phyloP scores from a whole-genome alignment of 768 basidiomycete genomes.

The Trametopsis cervina region DNA sequence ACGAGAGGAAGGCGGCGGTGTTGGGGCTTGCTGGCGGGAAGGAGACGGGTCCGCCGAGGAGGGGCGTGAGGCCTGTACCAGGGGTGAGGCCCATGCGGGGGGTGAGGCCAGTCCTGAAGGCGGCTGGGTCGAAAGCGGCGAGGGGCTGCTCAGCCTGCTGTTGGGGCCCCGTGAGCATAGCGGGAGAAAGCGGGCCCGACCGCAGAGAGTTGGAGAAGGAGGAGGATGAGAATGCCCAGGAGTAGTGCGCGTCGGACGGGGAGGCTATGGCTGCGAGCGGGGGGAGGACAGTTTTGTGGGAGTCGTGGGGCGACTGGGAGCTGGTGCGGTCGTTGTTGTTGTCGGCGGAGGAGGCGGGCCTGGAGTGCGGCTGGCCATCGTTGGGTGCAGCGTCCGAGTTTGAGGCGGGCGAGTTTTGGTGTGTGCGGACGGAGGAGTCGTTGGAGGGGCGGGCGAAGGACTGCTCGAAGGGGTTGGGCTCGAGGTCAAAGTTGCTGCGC shows the following conservation, averaged over 20 bases:
- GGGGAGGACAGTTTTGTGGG: conserved; percentile 70
- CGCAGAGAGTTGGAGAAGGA: conserved; percentile 74
- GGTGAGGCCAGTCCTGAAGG: conserved; percentile 83
- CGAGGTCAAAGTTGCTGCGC: conserved; percentile 33
- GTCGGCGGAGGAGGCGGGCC: conserved; percentile 16
- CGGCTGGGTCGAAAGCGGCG: conserved; percentile 58
- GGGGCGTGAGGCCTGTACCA: conserved; percentile 75
- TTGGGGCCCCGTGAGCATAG: conserved; percentile 90
- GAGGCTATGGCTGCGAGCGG: conserved; percentile 76
- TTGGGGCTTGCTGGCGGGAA: conserved; percentile 84
- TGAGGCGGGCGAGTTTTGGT: conserved; percentile 27
- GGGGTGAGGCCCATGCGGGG: conserved; percentile 81
- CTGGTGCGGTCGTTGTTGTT: conserved; percentile 19
- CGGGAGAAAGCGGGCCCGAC: conserved; percentile 90
- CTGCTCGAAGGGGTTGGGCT: conserved; percentile 70
- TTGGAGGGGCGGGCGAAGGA: conserved; percentile 62
- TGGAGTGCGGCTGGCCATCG: conserved; percentile 17
- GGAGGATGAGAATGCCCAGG: conserved; percentile 54
- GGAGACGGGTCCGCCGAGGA: conserved; percentile 46
- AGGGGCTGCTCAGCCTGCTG: conserved; percentile 29
- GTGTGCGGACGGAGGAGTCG: conserved; percentile 34
- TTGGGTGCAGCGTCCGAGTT: conserved; percentile 25
- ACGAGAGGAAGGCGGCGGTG: conserved; percentile 80
- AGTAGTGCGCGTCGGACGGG: conserved; percentile 48
- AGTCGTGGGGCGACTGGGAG: conserved; percentile 22